Evolutionary conservation across 352 stramenopile genomes (phyloP).

Genomic region (Globisporangium cystogenes): DNA sequence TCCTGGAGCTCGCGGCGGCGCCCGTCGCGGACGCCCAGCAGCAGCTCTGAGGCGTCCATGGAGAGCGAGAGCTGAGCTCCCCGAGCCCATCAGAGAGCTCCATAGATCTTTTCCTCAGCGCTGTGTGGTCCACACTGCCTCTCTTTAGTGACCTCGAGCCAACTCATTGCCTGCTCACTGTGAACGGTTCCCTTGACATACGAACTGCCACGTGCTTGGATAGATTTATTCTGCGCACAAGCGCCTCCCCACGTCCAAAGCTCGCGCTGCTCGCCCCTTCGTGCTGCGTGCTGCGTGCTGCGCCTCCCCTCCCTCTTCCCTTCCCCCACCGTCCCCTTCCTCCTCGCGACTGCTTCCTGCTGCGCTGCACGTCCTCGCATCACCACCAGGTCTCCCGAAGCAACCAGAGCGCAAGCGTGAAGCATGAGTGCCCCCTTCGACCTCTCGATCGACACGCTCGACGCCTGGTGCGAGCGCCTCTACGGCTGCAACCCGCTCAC

Average conservation of each 20-base stretch:
- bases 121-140: too few species aligned
- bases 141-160: too few species aligned
- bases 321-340: neutral
- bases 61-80: too few species aligned
- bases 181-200: too few species aligned
- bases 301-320: too few species aligned
- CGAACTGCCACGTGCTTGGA: too few species aligned
- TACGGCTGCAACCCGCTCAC: constrained; percentile 92
- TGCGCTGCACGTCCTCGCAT: too few species aligned
- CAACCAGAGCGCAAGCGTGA: constrained; percentile 3
- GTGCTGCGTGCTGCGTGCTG: neutral
- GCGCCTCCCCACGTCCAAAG: too few species aligned
- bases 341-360: neutral
- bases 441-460: constrained; percentile 85
- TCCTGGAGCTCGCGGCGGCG: constrained; percentile 55
- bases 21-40: neutral
- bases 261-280: too few species aligned
- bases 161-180: too few species aligned
- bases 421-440: constrained; percentile 62
- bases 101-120: neutral
- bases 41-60: neutral
- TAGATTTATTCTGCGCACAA: too few species aligned
- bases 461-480: constrained; percentile 94
- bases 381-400: neutral
- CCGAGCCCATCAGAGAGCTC: too few species aligned